Evolutionary conservation across 2,329 filamentous ascomycete species (phyloP).

Genomic region (Aspergillus vadensis): DNA sequence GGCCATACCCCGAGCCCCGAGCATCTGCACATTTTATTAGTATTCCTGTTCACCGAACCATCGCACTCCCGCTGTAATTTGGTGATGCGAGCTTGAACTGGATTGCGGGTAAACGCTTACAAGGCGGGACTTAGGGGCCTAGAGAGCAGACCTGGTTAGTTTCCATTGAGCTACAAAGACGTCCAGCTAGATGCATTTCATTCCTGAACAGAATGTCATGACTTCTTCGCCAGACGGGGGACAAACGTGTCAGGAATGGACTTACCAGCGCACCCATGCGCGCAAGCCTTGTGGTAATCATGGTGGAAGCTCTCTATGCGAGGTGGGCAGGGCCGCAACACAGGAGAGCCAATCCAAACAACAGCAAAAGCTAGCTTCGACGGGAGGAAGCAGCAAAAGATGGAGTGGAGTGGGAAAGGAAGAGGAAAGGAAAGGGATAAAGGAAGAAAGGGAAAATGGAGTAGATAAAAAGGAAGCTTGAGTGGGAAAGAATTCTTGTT

Average conservation of each 20-base stretch:
- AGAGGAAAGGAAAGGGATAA: constrained; percentile 38
- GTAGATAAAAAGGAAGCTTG: constrained; percentile 41
- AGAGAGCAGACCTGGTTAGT: constrained; percentile 25
- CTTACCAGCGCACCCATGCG: constrained; percentile 52
- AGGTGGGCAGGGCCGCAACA: constrained; percentile 39
- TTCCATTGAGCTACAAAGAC: neutral
- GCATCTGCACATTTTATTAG: constrained; percentile 54
- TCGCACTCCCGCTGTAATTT: neutral
- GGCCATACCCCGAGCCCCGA: constrained; percentile 71
- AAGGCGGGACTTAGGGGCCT: constrained; percentile 50
- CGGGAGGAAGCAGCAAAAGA: constrained; percentile 40
- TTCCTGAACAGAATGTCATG: constrained; percentile 8
- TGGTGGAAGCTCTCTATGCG: constrained; percentile 46
- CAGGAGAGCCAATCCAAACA: constrained; percentile 37
- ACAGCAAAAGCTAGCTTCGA: constrained; percentile 40
- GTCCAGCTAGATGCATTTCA: constrained; percentile 9
- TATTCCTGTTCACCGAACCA: constrained; percentile 4
- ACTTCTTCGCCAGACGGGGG: constrained; percentile 8
- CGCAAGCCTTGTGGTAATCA: constrained; percentile 52
- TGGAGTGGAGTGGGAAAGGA: constrained; percentile 36
- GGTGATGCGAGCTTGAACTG: constrained; percentile 2
- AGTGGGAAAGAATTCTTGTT: constrained; percentile 37
- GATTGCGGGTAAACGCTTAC: constrained; percentile 37
- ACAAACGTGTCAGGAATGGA: constrained; percentile 22
- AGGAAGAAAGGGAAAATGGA: constrained; percentile 38